phyloP scores from a whole-genome alignment of 768 basidiomycete genomes.

The Collybia nuda region DNA sequence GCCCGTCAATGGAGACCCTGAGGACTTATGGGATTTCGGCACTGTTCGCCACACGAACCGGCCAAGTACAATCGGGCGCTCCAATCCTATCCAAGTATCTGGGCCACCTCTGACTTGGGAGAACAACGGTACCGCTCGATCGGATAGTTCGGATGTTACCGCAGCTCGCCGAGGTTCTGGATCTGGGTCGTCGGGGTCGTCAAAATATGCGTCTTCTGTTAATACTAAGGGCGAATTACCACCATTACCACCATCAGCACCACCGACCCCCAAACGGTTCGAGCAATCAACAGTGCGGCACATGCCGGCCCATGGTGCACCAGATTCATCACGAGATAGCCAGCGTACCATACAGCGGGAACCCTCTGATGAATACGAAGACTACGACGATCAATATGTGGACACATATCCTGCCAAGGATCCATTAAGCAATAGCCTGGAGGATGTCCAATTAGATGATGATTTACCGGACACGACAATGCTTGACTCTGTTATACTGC shows the following conservation, averaged over 20 bases:
- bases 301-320: slow-evolving; percentile 27
- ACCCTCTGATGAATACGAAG: slow-evolving; percentile 65
- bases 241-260: slow-evolving; percentile 44
- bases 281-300: slow-evolving; percentile 74
- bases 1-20: slow-evolving; percentile 56
- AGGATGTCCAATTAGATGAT: slow-evolving; percentile 49
- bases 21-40: slow-evolving; percentile 97
- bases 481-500: slow-evolving; percentile 92
- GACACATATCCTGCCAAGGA: slow-evolving; percentile 46
- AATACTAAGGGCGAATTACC: slow-evolving; percentile 61
- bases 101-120: slow-evolving; percentile 82
- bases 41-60: slow-evolving; percentile 80
- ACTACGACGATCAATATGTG: slow-evolving; percentile 58
- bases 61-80: slow-evolving; percentile 65
- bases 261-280: slow-evolving; percentile 37
- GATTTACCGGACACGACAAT: slow-evolving; percentile 84
- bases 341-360: slow-evolving; percentile 38
- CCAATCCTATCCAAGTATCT: slow-evolving; percentile 56
- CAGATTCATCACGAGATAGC: slow-evolving; percentile 25
- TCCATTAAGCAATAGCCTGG: slow-evolving; percentile 47
- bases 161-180: slow-evolving; percentile 24
- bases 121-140: slow-evolving; percentile 56
- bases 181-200: slow-evolving; percentile 29
- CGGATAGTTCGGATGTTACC: slow-evolving; percentile 35
- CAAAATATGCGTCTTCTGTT: slow-evolving; percentile 43